A percentile compares a stretch with the other conserved stretches of the same genome.
Conservation (phyloP, 768 basidiomycete genomes). For the Asterophora lycoperdoides region DNA sequence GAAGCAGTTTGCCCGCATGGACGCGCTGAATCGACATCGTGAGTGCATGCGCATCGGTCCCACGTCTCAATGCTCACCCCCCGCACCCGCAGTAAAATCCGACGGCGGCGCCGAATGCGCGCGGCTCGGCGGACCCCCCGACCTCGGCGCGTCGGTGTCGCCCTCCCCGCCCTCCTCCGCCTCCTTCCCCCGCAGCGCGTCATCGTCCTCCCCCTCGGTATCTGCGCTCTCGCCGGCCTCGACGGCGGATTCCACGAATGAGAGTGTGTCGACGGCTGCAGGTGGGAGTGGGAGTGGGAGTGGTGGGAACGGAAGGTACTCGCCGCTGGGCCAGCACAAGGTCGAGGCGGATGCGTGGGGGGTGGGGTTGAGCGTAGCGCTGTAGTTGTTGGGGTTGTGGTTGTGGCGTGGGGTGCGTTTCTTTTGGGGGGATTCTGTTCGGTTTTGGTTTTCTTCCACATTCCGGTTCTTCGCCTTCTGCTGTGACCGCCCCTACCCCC, state of each 20-base stretch:
- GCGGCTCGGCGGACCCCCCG: conserved; percentile 22
- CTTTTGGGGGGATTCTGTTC: neutral
- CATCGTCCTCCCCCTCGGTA: neutral
- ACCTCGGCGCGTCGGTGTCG: neutral
- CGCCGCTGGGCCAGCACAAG: conserved; percentile 5
- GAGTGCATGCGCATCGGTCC: too few species aligned
- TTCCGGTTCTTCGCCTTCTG: neutral
- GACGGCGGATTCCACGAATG: neutral
- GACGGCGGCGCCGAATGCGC: conserved; percentile 80
- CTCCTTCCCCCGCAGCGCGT: too few species aligned
- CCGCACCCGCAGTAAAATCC: conserved; percentile 60
- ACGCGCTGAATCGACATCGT: conserved; percentile 92
- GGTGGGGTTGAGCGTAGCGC: conserved; percentile 11
- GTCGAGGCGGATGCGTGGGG: conserved; percentile 14
- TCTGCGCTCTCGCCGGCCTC: neutral
- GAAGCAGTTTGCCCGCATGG: conserved; percentile 92
- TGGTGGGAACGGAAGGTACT: neutral
- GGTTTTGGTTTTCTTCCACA: neutral
- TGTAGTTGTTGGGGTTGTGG: neutral
- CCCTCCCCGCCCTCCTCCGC: conserved; percentile 4
- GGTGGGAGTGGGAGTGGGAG: too few species aligned
- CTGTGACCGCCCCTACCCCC: neutral
- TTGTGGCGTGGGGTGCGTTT: too few species aligned
- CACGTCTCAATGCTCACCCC: too few species aligned
- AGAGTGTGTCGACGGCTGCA: neutral